phyloP scores from a whole-genome alignment of 2,329 filamentous ascomycete species.

The Neurospora sp. region DNA sequence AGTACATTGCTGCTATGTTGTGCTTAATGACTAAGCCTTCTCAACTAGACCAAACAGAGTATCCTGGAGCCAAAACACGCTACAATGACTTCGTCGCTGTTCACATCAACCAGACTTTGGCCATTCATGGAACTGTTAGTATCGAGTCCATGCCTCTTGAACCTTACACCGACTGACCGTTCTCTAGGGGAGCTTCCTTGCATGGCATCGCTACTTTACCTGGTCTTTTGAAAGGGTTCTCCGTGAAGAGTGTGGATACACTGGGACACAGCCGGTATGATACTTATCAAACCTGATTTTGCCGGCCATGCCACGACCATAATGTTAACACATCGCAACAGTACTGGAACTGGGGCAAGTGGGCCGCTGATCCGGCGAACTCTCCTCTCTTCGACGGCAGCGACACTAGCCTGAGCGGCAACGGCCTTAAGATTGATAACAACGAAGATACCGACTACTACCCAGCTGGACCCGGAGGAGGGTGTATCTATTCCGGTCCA shows the following conservation, averaged over 20 bases:
- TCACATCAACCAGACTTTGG: slow-evolving; percentile 26
- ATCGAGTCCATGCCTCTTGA: too few relatives aligned
- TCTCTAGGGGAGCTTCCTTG: slow-evolving; percentile 26
- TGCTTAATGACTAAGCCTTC: slow-evolving; percentile 24
- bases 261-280: slow-evolving; percentile 27
- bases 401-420: slow-evolving; percentile 37
- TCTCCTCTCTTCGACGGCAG: slow-evolving; percentile 47
- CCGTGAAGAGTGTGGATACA: slow-evolving; percentile 32
- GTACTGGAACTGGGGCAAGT: slow-evolving; percentile 43
- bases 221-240: slow-evolving; percentile 29
- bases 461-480: slow-evolving; percentile 44
- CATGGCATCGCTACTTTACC: slow-evolving; percentile 34
- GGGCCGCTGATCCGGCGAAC: slow-evolving; percentile 32
- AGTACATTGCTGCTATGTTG: slow-evolving; percentile 24
- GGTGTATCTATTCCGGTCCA: slow-evolving; percentile 39
- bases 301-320: neutral
- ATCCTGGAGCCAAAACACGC: slow-evolving; percentile 22
- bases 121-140: slow-evolving; percentile 22
- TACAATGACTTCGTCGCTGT: slow-evolving; percentile 29
- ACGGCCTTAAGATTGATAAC: slow-evolving; percentile 28
- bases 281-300: neutral
- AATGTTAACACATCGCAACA: slow-evolving; percentile 11
- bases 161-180: neutral
- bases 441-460: slow-evolving; percentile 18
- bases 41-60: slow-evolving; percentile 20